Percentiles rank a stretch among this genome's conserved stretches.
Conservation (phyloP, 2,329 filamentous ascomycete species). For the Beauveria sp. region DNA sequence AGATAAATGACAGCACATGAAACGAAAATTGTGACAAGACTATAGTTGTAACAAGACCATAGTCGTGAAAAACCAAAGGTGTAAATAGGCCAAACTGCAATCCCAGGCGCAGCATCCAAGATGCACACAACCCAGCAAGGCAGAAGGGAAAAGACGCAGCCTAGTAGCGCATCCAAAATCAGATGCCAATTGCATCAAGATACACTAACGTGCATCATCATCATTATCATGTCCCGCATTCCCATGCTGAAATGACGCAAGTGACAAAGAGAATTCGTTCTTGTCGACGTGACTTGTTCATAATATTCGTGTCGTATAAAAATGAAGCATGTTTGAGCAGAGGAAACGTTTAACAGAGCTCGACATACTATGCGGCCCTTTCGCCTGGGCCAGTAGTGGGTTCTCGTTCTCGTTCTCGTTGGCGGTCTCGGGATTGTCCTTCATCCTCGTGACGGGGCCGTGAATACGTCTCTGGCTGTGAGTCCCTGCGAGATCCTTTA, state of each 20-base stretch:
- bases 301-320: slow-evolving; percentile 9
- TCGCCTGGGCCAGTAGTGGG: neutral
- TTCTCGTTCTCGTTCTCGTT: slow-evolving; percentile 1
- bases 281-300: slow-evolving; percentile 10
- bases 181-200: neutral
- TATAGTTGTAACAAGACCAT: no score
- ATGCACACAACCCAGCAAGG: neutral
- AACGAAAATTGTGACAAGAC: neutral
- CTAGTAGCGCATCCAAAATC: neutral
- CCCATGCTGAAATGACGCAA: slow-evolving; percentile 8
- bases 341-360: neutral
- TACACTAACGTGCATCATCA: neutral
- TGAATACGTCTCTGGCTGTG: slow-evolving; percentile 1
- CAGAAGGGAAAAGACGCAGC: neutral
- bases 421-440: neutral
- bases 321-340: neutral
- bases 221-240: slow-evolving; percentile 1
- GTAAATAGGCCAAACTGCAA: neutral
- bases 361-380: neutral
- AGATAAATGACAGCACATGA: neutral
- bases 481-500: neutral
- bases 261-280: slow-evolving; percentile 9
- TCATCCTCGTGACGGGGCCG: neutral
- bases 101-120: neutral
- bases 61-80: neutral